Percentiles rank a stretch among this genome's conserved stretches.
Conservation (phyloP, 306 rosid genomes). For the Psophocarpus tetragonolobus region DNA sequence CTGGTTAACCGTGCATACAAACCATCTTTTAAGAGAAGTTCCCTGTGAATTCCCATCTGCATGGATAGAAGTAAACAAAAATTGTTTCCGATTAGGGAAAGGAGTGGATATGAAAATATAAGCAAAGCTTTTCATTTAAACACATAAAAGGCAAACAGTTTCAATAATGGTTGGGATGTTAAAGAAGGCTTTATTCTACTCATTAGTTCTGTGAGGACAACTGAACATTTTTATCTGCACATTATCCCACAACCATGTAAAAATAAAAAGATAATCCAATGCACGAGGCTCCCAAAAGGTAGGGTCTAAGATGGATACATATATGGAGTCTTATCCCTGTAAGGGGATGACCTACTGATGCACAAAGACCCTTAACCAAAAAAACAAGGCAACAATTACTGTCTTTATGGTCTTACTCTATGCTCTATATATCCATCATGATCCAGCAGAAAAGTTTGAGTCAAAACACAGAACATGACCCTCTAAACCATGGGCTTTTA, state of each 20-base stretch:
- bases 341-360: background rate
- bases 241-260: background rate
- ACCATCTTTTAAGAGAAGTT: slow-evolving; percentile 76
- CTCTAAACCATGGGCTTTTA: slow-evolving; percentile 2
- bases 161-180: background rate
- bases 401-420: slow-evolving; percentile 24
- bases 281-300: background rate
- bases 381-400: slow-evolving; percentile 16
- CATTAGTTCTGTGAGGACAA: background rate
- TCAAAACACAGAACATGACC: background rate
- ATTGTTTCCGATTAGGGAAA: slow-evolving; percentile 3
- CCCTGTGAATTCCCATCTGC: slow-evolving; percentile 84
- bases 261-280: background rate
- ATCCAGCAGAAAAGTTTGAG: slow-evolving; percentile 21
- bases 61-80: slow-evolving; percentile 16
- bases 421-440: slow-evolving; percentile 27
- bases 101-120: background rate
- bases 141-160: slow-evolving; percentile 28
- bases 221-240: background rate
- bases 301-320: background rate
- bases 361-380: background rate
- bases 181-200: background rate
- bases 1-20: slow-evolving; percentile 74
- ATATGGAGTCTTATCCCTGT: background rate
- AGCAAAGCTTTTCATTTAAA: slow-evolving; percentile 18